Base-by-base conservation (phyloP, 306 rosid genomes). In the Fragaria ananassa region DNA sequence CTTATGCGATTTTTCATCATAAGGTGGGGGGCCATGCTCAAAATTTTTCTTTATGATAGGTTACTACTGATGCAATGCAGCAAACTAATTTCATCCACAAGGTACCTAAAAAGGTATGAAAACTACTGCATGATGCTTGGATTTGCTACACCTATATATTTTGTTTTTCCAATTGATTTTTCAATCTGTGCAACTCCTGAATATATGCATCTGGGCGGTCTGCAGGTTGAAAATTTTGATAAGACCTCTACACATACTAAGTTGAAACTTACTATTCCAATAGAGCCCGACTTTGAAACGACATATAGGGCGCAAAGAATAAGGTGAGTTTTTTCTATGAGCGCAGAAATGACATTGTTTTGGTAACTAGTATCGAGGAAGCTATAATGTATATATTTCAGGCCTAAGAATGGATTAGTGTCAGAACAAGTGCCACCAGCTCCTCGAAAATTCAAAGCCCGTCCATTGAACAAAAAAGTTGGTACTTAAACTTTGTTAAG, bases 381-480 rank as follows among this genome's bases (percentile, higher is more conserved):
- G 64, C 12, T 57, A 71, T 70, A 41, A 44, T 70, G 27, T 78
- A 34, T 78, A 25, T 46, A 74, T 86, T 75, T 53, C 89, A 92
- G 96, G 82, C 85, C 93, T 34, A 91, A 81, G 74, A 87, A 78
- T 83, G 85, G 51, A 70, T 76, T 91, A 74, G 87, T 89, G 80
- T 70, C 82, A 51, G 93, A 88, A 69, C 61, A 49, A 62, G 84
- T 49, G 72, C 71, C 81, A 44, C 41, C 86, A 73, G 64, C 85
- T 70, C 78, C 81, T 68, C 86, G 80, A 66, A 87, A 86, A 81
- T 91, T 96, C 81, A 92, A 86, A 91, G 98, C 99, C 54, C 97
- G 93, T 17, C 99, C 96, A 1, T 77, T 96, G 74, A 96, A 96
- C 84, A 86, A 87, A 92, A 96, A 96, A 88, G 99, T 96, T 58